Percentiles rank a stretch among this genome's conserved stretches.
Evolutionary conservation across 2,329 filamentous ascomycete species (phyloP).

Genomic region (Cercospora sojina): DNA sequence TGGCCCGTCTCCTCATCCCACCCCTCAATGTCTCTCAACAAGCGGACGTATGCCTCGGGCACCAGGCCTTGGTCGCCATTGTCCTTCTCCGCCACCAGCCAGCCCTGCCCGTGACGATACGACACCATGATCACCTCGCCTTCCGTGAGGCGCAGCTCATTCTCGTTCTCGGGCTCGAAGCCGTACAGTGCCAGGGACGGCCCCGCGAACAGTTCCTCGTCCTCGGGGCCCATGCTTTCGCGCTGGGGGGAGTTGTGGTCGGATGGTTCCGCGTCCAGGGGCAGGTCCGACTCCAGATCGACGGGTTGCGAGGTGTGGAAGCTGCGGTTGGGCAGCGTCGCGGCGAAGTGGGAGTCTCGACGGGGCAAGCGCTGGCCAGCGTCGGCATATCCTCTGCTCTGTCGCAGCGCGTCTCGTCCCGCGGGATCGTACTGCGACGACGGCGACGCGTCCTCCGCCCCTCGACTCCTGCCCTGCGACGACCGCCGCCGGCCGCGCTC

Average conservation of each 20-base stretch:
- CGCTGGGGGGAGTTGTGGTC: slow-evolving; percentile 31
- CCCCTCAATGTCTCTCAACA: slow-evolving; percentile 90
- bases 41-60: slow-evolving; percentile 90
- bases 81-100: slow-evolving; percentile 94
- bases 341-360: slow-evolving; percentile 56
- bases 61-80: slow-evolving; percentile 92
- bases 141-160: slow-evolving; percentile 87
- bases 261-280: slow-evolving; percentile 33
- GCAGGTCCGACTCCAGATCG: slow-evolving; percentile 30
- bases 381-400: slow-evolving; percentile 34
- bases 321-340: slow-evolving; percentile 34
- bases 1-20: slow-evolving; percentile 80
- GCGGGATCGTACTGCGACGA: slow-evolving; percentile 31
- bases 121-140: slow-evolving; percentile 96
- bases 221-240: slow-evolving; percentile 56
- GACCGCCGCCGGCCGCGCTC: slow-evolving; percentile 37
- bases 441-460: slow-evolving; percentile 39
- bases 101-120: slow-evolving; percentile 93
- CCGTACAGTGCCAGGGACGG: slow-evolving; percentile 95
- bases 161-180: slow-evolving; percentile 93
- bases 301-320: slow-evolving; percentile 28
- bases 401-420: slow-evolving; percentile 33
- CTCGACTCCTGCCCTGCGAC: slow-evolving; percentile 51
- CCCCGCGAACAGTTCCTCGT: slow-evolving; percentile 94
- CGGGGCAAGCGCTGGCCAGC: slow-evolving; percentile 21